Evolutionary conservation across 1,284 basidiomycete species (phyloP), one percentile per base, ranked within the genome.

Genomic region (Rugosomyces carneus): DNA sequence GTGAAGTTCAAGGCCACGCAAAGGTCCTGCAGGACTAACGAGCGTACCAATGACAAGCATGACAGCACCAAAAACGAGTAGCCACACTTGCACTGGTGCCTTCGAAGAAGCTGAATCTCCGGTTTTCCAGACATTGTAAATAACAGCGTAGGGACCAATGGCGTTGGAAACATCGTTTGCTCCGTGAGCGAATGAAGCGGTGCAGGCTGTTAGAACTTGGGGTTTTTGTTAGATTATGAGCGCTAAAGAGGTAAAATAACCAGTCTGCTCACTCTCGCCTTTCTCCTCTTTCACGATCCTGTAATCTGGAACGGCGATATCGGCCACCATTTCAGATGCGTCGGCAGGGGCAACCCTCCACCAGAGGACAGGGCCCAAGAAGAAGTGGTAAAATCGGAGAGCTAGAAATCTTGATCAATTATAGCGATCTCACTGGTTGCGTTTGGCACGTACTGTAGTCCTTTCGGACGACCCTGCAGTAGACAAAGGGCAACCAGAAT

Each of bases 191-290:
- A 63, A 63, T 13, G 60, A 61, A 20, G 61, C 60, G 16, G 58
- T 58, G 46, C 61, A 63, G 19, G 61, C 61, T 26, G 59, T 63
- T 49, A 63, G 50, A 31, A 63, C 60, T 54, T 63, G 61, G 21
- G 3, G 11, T n/a, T 16, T 15, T 8, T 5, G 18, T 38, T 15
- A 27, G 11, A 19, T 36, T 31, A n/a, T 21, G 36, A 23, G 21
- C 7, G 11, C 9, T 15, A 29, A 13, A 19, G 8, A 20, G 31
- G 5, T 2, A 16, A 16, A 16, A 31, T n/a, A n/a, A n/a, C 5
- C 8, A 16, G 19, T 23, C 26, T 24, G 40, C 44, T 16, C 37
- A 44, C 45, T 44, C 26, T 52, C 48, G 9, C 50, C 32, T 2
- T 49, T 46, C 18, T 54, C 51, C 9, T 41, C 43, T 16, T 57